Conservation (phyloP, 1,284 basidiomycete genomes). For the Tylopilus orsonianus region DNA sequence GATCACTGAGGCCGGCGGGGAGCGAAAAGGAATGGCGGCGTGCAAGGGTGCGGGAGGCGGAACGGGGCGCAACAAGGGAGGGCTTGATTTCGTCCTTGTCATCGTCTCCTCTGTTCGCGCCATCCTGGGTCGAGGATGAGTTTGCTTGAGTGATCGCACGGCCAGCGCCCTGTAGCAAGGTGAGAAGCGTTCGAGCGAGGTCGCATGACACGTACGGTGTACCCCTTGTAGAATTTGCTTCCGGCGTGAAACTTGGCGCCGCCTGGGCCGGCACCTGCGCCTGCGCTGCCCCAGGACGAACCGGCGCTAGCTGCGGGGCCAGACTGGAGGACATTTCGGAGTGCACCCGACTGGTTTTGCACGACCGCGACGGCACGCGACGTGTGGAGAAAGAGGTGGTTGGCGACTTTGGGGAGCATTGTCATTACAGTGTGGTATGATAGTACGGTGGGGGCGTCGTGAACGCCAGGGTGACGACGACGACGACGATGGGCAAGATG, state of each 20-base stretch:
- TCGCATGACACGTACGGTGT: conserved; percentile 40
- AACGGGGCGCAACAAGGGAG: conserved; percentile 34
- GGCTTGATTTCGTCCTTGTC: conserved; percentile 53
- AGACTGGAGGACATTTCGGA: conserved; percentile 72
- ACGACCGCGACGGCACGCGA: conserved; percentile 71
- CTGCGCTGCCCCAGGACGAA: conserved; percentile 58
- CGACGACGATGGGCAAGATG: not conserved
- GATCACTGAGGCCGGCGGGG: conserved; percentile 29
- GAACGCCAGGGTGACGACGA: conserved; percentile 1
- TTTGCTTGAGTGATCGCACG: conserved; percentile 72
- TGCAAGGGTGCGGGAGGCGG: conserved; percentile 38
- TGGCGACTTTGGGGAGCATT: conserved; percentile 82
- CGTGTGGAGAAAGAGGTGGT: conserved; percentile 70
- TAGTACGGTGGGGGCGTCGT: not conserved
- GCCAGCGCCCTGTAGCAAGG: conserved; percentile 50
- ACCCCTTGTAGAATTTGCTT: conserved; percentile 65
- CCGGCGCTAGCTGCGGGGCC: conserved; percentile 43
- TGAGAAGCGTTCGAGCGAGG: conserved; percentile 2
- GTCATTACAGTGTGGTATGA: conserved; percentile 7
- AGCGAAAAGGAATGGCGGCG: conserved; percentile 62
- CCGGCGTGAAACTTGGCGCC: conserved; percentile 68
- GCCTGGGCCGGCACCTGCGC: conserved; percentile 58
- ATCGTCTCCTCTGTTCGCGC: conserved; percentile 45
- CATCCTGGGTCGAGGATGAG: conserved; percentile 52
- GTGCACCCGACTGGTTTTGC: conserved; percentile 63